Conservation (phyloP, 306 rosid species). For the apple (Malus domestica) region ASM211411v1 NC_041792.1:5372501-5373000, state of each 20-base stretch:
- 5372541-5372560: neutral
- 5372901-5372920: slow-evolving; percentile 18
- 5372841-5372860: slow-evolving; percentile 28
- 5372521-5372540: neutral
- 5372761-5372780: slow-evolving; percentile 31
- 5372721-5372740: neutral
- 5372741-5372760: neutral
- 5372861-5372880: slow-evolving; percentile 34
- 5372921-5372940: slow-evolving; percentile 42
- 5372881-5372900: slow-evolving; percentile 18
- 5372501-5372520: neutral
- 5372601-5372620: slow-evolving; percentile 16
- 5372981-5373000: slow-evolving; percentile 43
- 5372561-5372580: neutral
- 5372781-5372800: slow-evolving; percentile 37
- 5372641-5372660: slow-evolving; percentile 41
- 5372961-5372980: slow-evolving; percentile 53
- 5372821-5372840: slow-evolving; percentile 37
- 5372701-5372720: neutral
- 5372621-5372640: slow-evolving; percentile 44
- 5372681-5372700: slow-evolving; percentile 27
- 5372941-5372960: slow-evolving; percentile 47
- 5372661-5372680: slow-evolving; percentile 44
- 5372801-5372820: slow-evolving; percentile 34
- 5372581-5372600: neutral